Conservation (phyloP, 176 grass and related monocot genomes). For the Coix lacrymajobi region DNA sequence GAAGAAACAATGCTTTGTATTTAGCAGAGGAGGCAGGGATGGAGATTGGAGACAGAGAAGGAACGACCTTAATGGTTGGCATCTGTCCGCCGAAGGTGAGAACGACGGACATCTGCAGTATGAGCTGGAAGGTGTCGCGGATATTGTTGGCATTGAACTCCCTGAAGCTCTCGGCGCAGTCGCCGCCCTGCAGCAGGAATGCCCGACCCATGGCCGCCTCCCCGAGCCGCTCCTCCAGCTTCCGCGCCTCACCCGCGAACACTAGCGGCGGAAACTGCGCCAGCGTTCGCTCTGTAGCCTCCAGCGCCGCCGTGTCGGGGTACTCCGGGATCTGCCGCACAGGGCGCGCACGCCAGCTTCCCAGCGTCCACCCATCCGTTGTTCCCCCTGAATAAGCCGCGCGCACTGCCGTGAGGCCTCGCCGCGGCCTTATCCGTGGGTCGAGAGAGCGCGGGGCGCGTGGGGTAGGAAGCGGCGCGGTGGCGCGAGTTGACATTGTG, state of each 20-base stretch:
- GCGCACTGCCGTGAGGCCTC: background rate
- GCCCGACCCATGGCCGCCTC: constrained; percentile 47
- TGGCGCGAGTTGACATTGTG: background rate
- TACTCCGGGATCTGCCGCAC: constrained; percentile 34
- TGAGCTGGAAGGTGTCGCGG: constrained; percentile 46
- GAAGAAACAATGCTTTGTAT: background rate
- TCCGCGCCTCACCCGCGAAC: constrained; percentile 31
- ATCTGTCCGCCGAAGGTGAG: constrained; percentile 40
- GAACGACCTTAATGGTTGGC: constrained; percentile 26
- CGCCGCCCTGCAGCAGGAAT: constrained; percentile 61
- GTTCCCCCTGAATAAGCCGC: background rate
- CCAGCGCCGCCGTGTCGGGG: constrained; percentile 17
- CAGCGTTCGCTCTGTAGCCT: background rate
- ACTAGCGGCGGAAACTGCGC: constrained; percentile 25
- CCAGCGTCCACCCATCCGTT: constrained; percentile 4
- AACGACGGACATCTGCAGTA: constrained; percentile 39
- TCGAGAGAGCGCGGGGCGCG: background rate
- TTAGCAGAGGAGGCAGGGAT: background rate
- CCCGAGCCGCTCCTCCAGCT: constrained; percentile 51
- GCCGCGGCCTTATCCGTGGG: background rate
- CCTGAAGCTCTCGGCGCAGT: constrained; percentile 67
- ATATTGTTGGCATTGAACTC: constrained; percentile 48
- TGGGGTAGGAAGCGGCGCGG: background rate
- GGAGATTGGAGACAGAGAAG: background rate
- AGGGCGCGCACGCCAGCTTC: constrained; percentile 29